Evolutionary conservation across 1,284 basidiomycete species (phyloP).

Genomic region (Coriolopsis trogii): DNA sequence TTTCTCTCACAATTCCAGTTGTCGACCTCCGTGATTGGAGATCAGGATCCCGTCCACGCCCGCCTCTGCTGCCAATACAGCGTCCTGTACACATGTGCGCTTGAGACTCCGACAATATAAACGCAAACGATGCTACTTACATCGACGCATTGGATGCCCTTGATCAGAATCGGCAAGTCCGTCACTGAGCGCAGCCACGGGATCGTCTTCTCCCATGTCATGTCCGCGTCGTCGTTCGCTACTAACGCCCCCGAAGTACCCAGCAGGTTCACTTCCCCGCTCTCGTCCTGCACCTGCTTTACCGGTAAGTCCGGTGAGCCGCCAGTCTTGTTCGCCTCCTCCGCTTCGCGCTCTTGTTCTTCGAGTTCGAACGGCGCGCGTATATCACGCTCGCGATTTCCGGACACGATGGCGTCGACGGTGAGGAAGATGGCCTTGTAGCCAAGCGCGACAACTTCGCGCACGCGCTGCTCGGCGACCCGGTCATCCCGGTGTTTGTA

Average conservation of each 20-base stretch:
- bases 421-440: constrained; percentile 91
- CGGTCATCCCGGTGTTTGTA: constrained; percentile 82
- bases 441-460: constrained; percentile 70
- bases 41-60: constrained; percentile 87
- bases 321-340: constrained; percentile 27
- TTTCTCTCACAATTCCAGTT: constrained; percentile 72
- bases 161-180: constrained; percentile 82
- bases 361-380: constrained; percentile 64
- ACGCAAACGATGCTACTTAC: constrained; percentile 39
- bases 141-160: constrained; percentile 82
- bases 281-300: constrained; percentile 35
- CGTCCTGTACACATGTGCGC: constrained; percentile 52
- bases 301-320: constrained; percentile 22
- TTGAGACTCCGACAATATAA: background rate
- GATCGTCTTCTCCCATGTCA: constrained; percentile 76
- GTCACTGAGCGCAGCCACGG: constrained; percentile 80
- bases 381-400: constrained; percentile 85
- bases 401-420: constrained; percentile 86
- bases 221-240: constrained; percentile 64
- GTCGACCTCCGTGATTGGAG: constrained; percentile 93
- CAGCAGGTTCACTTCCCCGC: constrained; percentile 43
- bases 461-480: constrained; percentile 72
- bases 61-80: constrained; percentile 83
- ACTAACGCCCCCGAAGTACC: constrained; percentile 71
- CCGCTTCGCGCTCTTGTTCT: constrained; percentile 53